Conservation (phyloP, 2,329 filamentous ascomycete species). For the Didymellaceae sp. region DNA sequence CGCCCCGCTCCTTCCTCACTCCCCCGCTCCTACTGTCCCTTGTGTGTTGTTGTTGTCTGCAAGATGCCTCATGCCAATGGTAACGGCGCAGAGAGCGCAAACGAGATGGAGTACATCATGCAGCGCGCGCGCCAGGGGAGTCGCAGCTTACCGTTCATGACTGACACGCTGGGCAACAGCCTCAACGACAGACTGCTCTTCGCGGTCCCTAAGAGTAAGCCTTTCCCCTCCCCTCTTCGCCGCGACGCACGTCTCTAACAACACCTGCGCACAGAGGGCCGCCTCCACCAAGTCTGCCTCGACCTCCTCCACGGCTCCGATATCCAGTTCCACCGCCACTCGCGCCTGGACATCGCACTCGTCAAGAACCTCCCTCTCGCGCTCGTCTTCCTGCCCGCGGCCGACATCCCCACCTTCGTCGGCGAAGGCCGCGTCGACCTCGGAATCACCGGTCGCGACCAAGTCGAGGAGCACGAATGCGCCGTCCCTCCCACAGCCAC, state of each 20-base stretch:
- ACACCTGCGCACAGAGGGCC: constrained; percentile 78
- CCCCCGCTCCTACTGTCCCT: constrained; percentile 2
- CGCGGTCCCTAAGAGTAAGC: constrained; percentile 96
- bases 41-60: constrained; percentile 2
- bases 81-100: constrained; percentile 28
- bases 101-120: constrained; percentile 27
- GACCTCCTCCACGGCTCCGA: constrained; percentile 93
- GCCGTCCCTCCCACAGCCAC: constrained; percentile 54
- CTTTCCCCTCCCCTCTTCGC: neutral
- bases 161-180: constrained; percentile 60
- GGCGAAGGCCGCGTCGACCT: constrained; percentile 92
- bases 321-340: constrained; percentile 95
- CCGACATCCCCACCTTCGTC: constrained; percentile 97
- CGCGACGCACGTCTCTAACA: constrained; percentile 14
- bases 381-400: constrained; percentile 94
- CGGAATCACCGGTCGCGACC: constrained; percentile 92
- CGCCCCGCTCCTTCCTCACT: constrained; percentile 15
- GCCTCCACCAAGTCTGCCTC: constrained; percentile 84
- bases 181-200: constrained; percentile 93
- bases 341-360: constrained; percentile 93
- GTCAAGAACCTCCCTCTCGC: constrained; percentile 97
- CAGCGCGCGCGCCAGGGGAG: constrained; percentile 39
- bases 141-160: constrained; percentile 48
- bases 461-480: constrained; percentile 88
- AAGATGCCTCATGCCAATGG: constrained; percentile 33